phyloP scores from a whole-genome alignment of 2,329 filamentous ascomycete species.

The Knufia petricola region DNA sequence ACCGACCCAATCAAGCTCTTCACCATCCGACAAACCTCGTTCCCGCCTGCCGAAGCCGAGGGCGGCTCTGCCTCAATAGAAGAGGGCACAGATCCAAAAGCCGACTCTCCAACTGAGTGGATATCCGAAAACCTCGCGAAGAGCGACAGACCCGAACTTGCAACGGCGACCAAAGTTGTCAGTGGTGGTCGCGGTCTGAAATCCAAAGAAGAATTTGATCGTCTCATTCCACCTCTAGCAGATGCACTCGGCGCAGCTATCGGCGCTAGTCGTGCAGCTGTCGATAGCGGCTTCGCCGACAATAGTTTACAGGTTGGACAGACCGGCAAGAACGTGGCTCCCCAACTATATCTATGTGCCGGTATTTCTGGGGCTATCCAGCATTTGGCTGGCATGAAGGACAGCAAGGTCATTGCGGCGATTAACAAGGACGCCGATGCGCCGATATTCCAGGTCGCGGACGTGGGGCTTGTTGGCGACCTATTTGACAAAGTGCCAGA shows the following conservation, averaged over 20 bases:
- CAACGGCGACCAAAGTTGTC: slow-evolving; percentile 80
- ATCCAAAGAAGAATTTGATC: slow-evolving; percentile 96
- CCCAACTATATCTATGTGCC: slow-evolving; percentile 87
- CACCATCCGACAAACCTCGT: slow-evolving; percentile 87
- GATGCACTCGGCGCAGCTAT: slow-evolving; percentile 92
- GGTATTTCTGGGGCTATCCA: slow-evolving; percentile 97
- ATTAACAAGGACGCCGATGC: slow-evolving; percentile 98
- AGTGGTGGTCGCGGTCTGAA: slow-evolving; percentile 91
- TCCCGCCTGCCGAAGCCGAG: slow-evolving; percentile 59
- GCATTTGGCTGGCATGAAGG: slow-evolving; percentile 98
- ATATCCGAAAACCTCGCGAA: slow-evolving; percentile 86
- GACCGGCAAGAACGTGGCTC: slow-evolving; percentile 96
- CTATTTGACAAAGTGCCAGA: slow-evolving; percentile 93
- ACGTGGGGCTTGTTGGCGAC: slow-evolving; percentile 91
- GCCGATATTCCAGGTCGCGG: slow-evolving; percentile 95
- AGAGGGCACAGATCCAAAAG: slow-evolving; percentile 75
- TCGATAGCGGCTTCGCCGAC: slow-evolving; percentile 95
- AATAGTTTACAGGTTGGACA: slow-evolving; percentile 97
- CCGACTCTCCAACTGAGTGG: slow-evolving; percentile 68
- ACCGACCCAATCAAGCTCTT: slow-evolving; percentile 76
- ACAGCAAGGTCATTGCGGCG: slow-evolving; percentile 97
- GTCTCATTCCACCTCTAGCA: slow-evolving; percentile 80
- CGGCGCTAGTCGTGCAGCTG: slow-evolving; percentile 85
- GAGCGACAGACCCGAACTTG: slow-evolving; percentile 86
- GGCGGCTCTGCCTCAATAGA: slow-evolving; percentile 68